Evolutionary conservation across 2,329 filamentous ascomycete species (phyloP), one percentile per base, ranked within the genome.

Genomic region (Ampelomyces quisqualis): DNA sequence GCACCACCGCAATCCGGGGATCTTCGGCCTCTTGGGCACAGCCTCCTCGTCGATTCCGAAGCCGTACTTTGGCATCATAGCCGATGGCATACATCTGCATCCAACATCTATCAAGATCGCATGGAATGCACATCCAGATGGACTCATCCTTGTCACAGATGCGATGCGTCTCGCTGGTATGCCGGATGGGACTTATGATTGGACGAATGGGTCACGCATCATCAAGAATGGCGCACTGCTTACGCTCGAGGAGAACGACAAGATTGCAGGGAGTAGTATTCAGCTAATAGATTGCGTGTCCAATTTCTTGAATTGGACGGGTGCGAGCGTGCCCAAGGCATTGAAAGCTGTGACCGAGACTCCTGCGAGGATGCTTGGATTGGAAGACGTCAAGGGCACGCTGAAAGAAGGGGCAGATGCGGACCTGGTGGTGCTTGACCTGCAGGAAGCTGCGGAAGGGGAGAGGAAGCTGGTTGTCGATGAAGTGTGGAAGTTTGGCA

Each of bases 31-130:
- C 0, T 73, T 96, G 10, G 89, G 90, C 45, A 67, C 65, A 2
- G 53, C 58, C 0, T 63, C 64, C 2, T 53, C 53, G 1, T 59
- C 55, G 13, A 53, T 58, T 20, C 34, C 37, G 2, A 76, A 84
- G 36, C 90, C 90, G 0, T 95, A 79, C 67, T 96, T 91, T 65
- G 90, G 90, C 43, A 80, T 95, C 59, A 95, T 96, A 46, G 82
- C 88, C 3, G 90, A 96, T 62, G 90, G 90, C 14, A 89, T 94
- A 48, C 90, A 96, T 64, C 74, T 95, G 21, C 90, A 95, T 57
- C 87, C 89, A 0, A 90, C 88, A 1, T 88, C 86, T 0, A 82
- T 95, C 69, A 90, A 90, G 67, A 91, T 95, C 45, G 90, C 90
- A 2, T 94, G 85, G 73, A 88, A 88, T 53, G 84, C 89, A 0